Base-by-base conservation (phyloP, 2,329 filamentous ascomycete species). In the Aphanocladium album region DNA sequence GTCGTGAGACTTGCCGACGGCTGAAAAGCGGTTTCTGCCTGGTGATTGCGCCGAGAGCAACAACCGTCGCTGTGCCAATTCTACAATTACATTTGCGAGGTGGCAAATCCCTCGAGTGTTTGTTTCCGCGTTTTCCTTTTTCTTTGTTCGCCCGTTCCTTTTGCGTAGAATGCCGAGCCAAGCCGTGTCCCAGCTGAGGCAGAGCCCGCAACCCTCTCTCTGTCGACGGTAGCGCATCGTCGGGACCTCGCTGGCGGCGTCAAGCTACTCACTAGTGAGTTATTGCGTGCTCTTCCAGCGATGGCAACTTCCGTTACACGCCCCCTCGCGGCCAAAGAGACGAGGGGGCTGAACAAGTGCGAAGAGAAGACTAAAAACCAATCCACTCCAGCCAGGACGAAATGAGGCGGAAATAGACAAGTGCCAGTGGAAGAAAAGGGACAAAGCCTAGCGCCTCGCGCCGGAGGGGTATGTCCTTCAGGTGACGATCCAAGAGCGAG, bases 221-320 rank as follows among this genome's bases (percentile, higher is more conserved):
- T 25, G 19, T 12, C 16, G 6, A 19, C 17, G 5, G 47, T 33
- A 35, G 47, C 47, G 47, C 30, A 51, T 51, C 47, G 47, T 51
- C 30, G 47, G 16, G 19, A 33, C 47, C 7, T 51, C 47, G 47
- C 47, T 51, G 47, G 47, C 47, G 47, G 47, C 47, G 47, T 51
- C 47, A 51, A 35, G 47, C 47, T 51, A 30, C 47, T n/a, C 25
- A 35, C 33, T 53, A 53, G 30, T 37, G 30, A 30, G n/a, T 5
- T 17, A 53, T 53, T 53, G 50, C 50, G 50, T 53, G 37, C 37
- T 39, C 19, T 25, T n/a, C 30, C 23, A 17, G 46, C 23, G 21
- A 54, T 41, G 53, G 53, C 46, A 46, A 46, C 21, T 46, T 56
- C 53, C 41, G 53, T 35, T 2, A 27, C 53, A 56, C 53, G 41